These are phyloP conservation scores for Cyberlindnera lachancei DNA, from an alignment of 805 yeast genomes.

Conservation along the genomic window DNA sequence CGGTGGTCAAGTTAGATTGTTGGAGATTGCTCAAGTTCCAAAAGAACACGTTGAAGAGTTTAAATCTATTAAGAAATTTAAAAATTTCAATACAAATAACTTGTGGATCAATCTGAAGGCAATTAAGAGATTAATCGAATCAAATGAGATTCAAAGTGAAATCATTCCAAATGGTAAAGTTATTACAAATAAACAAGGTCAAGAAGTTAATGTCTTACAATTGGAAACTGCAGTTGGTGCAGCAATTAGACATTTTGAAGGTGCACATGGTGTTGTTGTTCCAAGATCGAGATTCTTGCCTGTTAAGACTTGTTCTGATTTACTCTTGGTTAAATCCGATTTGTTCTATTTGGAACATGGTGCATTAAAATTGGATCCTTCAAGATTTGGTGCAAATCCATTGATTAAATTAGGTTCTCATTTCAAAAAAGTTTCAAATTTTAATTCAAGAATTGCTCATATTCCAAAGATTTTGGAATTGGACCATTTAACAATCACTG, in stretches of 20 bases:
- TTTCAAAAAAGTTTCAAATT: conserved; percentile 90
- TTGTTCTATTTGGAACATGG: conserved; percentile 89
- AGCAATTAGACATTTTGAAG: conserved; percentile 90
- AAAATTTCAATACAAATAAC: conserved; percentile 96
- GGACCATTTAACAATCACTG: conserved; percentile 96
- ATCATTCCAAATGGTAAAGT: conserved; percentile 93
- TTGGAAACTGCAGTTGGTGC: conserved; percentile 99
- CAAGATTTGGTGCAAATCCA: conserved; percentile 87
- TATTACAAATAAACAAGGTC: conserved; percentile 57
- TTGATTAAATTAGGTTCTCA: conserved; percentile 93
- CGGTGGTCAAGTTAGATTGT: conserved; percentile 87
- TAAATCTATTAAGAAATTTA: conserved; percentile 95
- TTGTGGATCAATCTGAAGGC: conserved; percentile 96
- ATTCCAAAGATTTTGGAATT: conserved; percentile 95
- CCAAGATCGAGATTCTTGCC: conserved; percentile 98
- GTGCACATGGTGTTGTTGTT: conserved; percentile 96
- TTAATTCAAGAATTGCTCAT: conserved; percentile 84
- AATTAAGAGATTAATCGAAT: conserved; percentile 83
- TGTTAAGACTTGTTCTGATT: conserved; percentile 94
- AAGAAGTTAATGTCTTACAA: conserved; percentile 82
- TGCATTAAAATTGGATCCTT: conserved; percentile 72
- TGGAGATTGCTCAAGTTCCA: conserved; percentile 98
- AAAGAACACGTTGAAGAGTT: conserved; percentile 97
- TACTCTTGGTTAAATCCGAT: conserved; percentile 91
- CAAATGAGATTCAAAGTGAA: conserved; percentile 77